Base-by-base conservation (phyloP, 345 rosid genomes). In the Dipteronia dyeriana region DNA sequence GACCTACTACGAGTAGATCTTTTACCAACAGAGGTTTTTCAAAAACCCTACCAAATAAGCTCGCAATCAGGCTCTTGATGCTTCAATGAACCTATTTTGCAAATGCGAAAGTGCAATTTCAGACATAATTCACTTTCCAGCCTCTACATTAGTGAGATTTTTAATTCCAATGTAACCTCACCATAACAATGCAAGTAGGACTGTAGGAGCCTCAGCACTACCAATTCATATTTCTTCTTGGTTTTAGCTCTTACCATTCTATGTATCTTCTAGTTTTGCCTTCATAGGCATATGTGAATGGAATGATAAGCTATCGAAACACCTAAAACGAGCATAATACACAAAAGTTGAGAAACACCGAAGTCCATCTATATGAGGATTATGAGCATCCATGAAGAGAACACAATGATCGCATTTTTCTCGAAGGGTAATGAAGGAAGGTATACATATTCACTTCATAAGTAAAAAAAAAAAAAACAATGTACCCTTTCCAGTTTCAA, bases 401-500 rank as follows among this genome's bases (percentile, higher is more conserved):
- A 23, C 59, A 47, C 20, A 64, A 25, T 39, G 56, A 25, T 61
- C 13, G 51, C 23, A 70, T 29, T 41, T 38, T 63, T 77, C 76
- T 71, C 65, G 49, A 51, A 38, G 41, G 76, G 73, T 62, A 67
- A 78, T 54, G 34, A 51, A 39, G 66, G 76, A 39, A 61, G 34
- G 84, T 64, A 82, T 79, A 71, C 45, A 68, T 74, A 76, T 76
- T 79, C 70, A 71, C 71, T 75, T 70, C 60, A 75, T 73, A 16
- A 54, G 68, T 53, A 26, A 73, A 72, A 41, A 41, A 41, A 41
- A 41, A 41, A 41, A 41, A 41, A 41, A 41, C 54, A 68, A 54
- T 49, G 75, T 25, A 79, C 81, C 84, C 82, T 79, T 75, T 73
- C 75, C 85, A 80, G 85, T 75, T 76, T 72, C 73, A 75, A 79